phyloP scores from a whole-genome alignment of 2,329 filamentous ascomycete species.

The Botryotinia calthae region DNA sequence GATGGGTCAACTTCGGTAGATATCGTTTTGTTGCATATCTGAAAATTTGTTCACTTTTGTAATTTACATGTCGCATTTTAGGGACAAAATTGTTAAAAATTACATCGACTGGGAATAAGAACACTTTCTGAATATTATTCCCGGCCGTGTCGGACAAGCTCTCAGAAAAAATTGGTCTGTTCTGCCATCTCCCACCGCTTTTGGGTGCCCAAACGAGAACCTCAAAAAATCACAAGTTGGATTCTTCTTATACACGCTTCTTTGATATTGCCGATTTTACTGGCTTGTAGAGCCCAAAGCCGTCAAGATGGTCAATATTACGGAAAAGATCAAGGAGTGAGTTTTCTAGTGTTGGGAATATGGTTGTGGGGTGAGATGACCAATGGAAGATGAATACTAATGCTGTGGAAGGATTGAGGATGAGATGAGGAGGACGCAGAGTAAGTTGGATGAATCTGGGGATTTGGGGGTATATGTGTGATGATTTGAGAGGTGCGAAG shows the following conservation, averaged over 20 bases:
- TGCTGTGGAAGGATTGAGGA: constrained; percentile 81
- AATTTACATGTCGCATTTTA: neutral
- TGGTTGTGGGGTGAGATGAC: neutral
- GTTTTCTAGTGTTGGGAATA: constrained; percentile 34
- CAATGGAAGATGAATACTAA: constrained; percentile 19
- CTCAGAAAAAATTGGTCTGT: neutral
- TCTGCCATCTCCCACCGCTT: neutral
- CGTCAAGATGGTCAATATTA: constrained; percentile 92
- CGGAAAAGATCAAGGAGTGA: constrained; percentile 99
- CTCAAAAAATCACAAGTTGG: constrained; percentile 11
- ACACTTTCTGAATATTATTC: neutral
- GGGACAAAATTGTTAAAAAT: neutral
- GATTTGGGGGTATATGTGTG: neutral
- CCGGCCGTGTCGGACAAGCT: neutral
- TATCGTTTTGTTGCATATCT: neutral
- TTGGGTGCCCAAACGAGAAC: neutral
- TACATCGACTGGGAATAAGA: neutral
- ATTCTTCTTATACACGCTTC: neutral
- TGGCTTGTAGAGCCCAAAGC: constrained; percentile 18
- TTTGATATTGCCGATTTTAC: neutral
- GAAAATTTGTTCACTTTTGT: neutral
- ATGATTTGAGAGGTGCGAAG: neutral
- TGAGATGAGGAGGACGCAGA: constrained; percentile 99
- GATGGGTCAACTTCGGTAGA: neutral
- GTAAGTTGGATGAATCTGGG: constrained; percentile 51